Base-by-base conservation (phyloP, 2,329 filamentous ascomycete species). In the Alternaria novae-zelandiae region DNA sequence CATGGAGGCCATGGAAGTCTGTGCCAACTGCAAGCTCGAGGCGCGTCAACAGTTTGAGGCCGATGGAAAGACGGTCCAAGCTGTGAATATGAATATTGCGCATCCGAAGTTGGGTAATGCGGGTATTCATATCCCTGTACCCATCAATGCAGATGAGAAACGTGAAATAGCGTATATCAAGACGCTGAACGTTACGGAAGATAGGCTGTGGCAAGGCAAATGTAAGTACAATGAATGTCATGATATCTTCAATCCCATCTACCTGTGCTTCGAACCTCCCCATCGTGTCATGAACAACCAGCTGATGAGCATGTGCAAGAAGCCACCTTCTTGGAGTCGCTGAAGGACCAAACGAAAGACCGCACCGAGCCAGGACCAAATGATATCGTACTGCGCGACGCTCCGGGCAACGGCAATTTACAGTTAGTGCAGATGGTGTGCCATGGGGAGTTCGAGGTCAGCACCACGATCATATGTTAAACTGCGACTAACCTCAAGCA, bases 361-460 rank as follows among this genome's bases (percentile, higher is more conserved):
- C 57, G 57, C 20, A 67, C 60, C 6, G 59, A 67, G 17, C 51
- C 56, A 26, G 61, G 62, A 10, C 61, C 69, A 20, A 63, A 63
- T 45, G 68, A 72, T 26, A 55, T 66, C 91, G 93, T 73, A 3
- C 54, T 76, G 12, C 61, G 61, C 90, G 91, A 96, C 76, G 81
- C 82, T 21, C 89, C 91, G 8, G 88, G 86, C 4, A 72, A 80
- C 17, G 95, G 93, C 20, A 98, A 97, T 74, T 82, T 92, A 23
- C 94, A 98, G 66, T 83, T 97, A 49, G 86, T 98, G 32, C 93
- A 98, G 80, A 96, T 97, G 81, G 88, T 93, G 3, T 97, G 96
- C 70, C 87, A 94, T 71, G 95, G 94, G 3, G 80, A 88, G 6
- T 98, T 97, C 73, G 92, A 90, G 80, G 83, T 85, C 73, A 65